Evolutionary conservation across 2,329 filamentous ascomycete genomes (phyloP).

Genomic region (Pezicula neosporulosa): DNA sequence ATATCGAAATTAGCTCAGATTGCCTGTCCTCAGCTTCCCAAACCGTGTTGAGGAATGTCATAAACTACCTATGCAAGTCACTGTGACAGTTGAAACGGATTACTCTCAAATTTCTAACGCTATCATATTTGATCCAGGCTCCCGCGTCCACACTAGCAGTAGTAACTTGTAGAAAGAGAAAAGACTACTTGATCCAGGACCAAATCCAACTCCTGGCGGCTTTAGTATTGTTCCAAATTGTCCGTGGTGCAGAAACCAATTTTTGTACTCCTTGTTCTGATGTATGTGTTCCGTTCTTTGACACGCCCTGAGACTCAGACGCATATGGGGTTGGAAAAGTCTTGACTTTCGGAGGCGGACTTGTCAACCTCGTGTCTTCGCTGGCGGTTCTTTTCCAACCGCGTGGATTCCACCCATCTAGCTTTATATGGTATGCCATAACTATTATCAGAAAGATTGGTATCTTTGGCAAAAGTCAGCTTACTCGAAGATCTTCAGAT

Average conservation of each 20-base stretch:
- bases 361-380: background rate
- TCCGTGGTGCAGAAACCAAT: background rate
- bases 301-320: too few species aligned
- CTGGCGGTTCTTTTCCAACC: background rate
- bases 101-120: background rate
- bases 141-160: background rate
- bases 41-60: too few species aligned
- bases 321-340: too few species aligned
- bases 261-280: background rate
- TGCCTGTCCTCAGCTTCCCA: too few species aligned
- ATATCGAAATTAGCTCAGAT: too few species aligned
- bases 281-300: too few species aligned
- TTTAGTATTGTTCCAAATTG: background rate
- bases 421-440: constrained; percentile 3
- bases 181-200: constrained; percentile 1
- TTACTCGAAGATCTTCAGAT: background rate
- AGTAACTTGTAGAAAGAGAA: background rate
- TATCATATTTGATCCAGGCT: background rate
- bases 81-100: too few species aligned
- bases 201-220: background rate
- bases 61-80: too few species aligned
- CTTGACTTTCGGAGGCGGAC: background rate
- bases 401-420: background rate
- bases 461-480: background rate
- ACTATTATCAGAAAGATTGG: background rate